Conservation (phyloP, 2,329 filamentous ascomycete species). For the Pseudogymnoascus pannorum region DNA sequence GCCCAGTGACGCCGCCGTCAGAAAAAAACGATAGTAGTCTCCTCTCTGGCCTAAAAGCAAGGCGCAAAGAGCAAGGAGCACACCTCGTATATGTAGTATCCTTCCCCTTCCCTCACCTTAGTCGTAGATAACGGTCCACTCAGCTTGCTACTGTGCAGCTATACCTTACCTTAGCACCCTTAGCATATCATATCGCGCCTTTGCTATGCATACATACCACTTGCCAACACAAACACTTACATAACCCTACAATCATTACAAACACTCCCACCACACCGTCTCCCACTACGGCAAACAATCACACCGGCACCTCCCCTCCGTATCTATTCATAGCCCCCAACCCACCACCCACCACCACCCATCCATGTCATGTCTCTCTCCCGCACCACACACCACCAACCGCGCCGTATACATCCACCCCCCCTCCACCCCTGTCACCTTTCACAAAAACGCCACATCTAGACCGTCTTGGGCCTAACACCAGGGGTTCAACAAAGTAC, state of each 20-base stretch:
- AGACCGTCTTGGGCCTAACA: background rate
- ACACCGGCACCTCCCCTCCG: background rate
- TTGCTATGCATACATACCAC: too few relatives aligned
- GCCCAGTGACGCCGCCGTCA: background rate
- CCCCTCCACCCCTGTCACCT: background rate
- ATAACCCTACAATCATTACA: too few relatives aligned
- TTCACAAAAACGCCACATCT: background rate
- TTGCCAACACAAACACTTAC: too few relatives aligned
- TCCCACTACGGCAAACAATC: too few relatives aligned
- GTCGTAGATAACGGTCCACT: too few relatives aligned
- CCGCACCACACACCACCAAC: background rate
- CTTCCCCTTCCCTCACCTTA: background rate
- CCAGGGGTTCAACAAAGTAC: too few relatives aligned
- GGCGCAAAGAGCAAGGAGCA: background rate
- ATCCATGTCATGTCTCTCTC: background rate
- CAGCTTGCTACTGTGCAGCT: too few relatives aligned
- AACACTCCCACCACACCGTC: background rate
- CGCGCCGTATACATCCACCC: background rate
- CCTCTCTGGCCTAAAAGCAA: too few relatives aligned
- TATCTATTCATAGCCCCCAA: background rate
- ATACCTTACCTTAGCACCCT: too few relatives aligned
- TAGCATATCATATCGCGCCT: too few relatives aligned
- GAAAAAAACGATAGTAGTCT: background rate
- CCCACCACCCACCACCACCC: too few relatives aligned
- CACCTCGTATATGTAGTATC: background rate